phyloP scores from a whole-genome alignment of 352 stramenopile genomes.

The Phytopythium ostracodes region DNA sequence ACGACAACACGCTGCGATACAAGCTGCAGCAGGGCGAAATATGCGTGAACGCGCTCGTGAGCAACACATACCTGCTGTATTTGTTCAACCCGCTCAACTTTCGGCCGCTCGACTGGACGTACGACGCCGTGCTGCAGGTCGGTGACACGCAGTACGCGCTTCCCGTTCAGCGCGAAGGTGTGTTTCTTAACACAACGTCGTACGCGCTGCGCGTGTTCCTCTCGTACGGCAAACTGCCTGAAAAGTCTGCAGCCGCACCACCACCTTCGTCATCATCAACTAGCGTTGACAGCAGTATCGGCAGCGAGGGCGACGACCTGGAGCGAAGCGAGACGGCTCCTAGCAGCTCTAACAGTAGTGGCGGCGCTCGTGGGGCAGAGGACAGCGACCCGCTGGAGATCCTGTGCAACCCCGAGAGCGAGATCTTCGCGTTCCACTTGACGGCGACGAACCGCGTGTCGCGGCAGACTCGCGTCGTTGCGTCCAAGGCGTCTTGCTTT shows the following conservation, averaged over 20 bases:
- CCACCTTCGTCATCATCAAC: constrained; percentile 1
- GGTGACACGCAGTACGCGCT: constrained; percentile 42
- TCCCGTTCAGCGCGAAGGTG: constrained; percentile 66
- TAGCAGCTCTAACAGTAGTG: not conserved
- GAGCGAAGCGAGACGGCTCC: not conserved
- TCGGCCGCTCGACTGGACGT: constrained; percentile 80
- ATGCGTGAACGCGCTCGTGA: constrained; percentile 78
- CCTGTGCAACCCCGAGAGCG: constrained; percentile 41
- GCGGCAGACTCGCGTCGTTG: constrained; percentile 53
- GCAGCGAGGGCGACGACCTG: constrained; percentile 5
- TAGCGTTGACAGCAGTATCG: constrained; percentile 10
- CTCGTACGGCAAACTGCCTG: constrained; percentile 75
- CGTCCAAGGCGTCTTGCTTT: constrained; percentile 48
- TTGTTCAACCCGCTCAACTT: constrained; percentile 84
- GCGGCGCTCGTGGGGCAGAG: constrained; percentile 41
- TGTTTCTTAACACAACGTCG: constrained; percentile 74
- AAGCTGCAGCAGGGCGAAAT: constrained; percentile 45
- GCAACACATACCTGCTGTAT: constrained; percentile 87
- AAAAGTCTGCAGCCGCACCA: constrained; percentile 12
- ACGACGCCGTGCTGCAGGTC: constrained; percentile 59
- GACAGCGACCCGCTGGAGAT: constrained; percentile 61
- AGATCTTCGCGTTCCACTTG: constrained; percentile 63
- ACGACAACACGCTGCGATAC: constrained; percentile 84
- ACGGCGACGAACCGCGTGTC: constrained; percentile 74
- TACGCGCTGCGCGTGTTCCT: constrained; percentile 74